Base-by-base conservation (phyloP, 257 asterid species). In the Petunia axillaris region DNA sequence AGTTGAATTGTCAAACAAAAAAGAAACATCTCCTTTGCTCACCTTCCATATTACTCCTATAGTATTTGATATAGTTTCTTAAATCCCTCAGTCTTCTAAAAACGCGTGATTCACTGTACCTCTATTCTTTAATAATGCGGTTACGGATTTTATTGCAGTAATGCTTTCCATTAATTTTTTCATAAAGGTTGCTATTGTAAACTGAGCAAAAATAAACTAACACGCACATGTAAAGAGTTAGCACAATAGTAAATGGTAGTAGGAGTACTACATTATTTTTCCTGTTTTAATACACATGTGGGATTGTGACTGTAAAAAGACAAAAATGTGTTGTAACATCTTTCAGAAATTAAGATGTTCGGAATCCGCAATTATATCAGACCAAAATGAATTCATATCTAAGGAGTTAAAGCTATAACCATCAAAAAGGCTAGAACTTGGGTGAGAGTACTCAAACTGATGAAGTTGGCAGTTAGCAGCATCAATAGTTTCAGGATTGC, bases 331-430 rank as follows among this genome's bases (percentile, higher is more conserved):
- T 44, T 3, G 50, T 52, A 54, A 55, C 52, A 35, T 75, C 25
- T 75, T n/a, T 75, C 25, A 55, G 67, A 55, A 39, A 2, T 39
- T 39, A 11, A 55, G 52, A 39, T 4, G n/a, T 15, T 40, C 80
- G 10, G 35, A 41, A 55, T 41, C 36, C 64, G 39, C 39, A 39
- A 58, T 8, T 58, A 58, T 25, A 57, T 58, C 57, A 76, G 40
- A 16, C 80, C 58, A 76, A 55, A 76, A 76, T 4, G 70, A 59
- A 58, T 41, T 76, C 67, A 58, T 62, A 39, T 76, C 58, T 6
- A 60, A 39, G 37, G 80, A 38, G 64, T 16, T 41, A 43, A n/a
- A 11, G n/a, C 10, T 52, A 44, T n/a, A 4, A 70, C 41, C 59
- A 46, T 25, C 43, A 5, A 58, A 38, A 70, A 25, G 25, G 25